Percentiles rank a stretch among this genome's conserved stretches.
Conservation (phyloP, 352 stramenopile species). For the Elongisporangium prolatum region DNA sequence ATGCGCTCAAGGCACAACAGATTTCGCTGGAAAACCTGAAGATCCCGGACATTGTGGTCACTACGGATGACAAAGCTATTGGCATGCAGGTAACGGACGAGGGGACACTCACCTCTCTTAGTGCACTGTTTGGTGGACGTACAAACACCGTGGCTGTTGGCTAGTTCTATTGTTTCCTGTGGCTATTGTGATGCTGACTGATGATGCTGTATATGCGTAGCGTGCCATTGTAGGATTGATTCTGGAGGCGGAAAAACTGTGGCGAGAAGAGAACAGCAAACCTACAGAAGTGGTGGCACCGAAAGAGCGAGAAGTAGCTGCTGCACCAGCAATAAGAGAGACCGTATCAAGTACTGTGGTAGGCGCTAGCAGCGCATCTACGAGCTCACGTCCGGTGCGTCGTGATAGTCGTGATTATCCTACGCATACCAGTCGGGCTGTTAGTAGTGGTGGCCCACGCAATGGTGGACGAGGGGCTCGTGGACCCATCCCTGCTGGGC, state of each 20-base stretch:
- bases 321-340: background rate
- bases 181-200: conserved; percentile 4
- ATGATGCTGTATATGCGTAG: conserved; percentile 11
- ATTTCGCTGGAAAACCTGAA: conserved; percentile 69
- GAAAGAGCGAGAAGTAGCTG: conserved; percentile 1
- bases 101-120: too few species aligned
- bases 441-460: too few species aligned
- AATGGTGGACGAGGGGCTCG: too few species aligned
- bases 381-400: too few species aligned
- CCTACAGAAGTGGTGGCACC: background rate
- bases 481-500: too few species aligned
- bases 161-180: conserved; percentile 6
- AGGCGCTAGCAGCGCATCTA: too few species aligned
- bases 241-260: conserved; percentile 63
- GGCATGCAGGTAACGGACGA: conserved; percentile 38
- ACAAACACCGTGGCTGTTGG: conserved; percentile 1
- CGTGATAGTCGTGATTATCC: too few species aligned
- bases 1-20: conserved; percentile 58
- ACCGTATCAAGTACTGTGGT: too few species aligned
- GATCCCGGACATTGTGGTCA: conserved; percentile 64
- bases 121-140: background rate
- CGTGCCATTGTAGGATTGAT: conserved; percentile 65
- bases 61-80: conserved; percentile 35
- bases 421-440: too few species aligned
- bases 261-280: conserved; percentile 43